Evolutionary conservation across 2,329 filamentous ascomycete species (phyloP).

Genomic region (Microdochium trichocladiopsis): DNA sequence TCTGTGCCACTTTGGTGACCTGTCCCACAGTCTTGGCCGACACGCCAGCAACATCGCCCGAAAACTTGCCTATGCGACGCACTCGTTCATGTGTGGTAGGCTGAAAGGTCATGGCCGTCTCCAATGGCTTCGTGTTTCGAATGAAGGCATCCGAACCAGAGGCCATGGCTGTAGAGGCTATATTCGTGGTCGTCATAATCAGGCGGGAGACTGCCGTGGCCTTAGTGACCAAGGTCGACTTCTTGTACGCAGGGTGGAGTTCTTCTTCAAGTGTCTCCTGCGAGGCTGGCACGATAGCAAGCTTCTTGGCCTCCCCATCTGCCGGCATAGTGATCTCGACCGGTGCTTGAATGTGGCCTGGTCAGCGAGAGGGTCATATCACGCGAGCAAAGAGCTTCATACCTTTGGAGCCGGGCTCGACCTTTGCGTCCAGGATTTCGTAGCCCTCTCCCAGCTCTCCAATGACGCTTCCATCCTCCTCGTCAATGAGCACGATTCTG

Average conservation of each 20-base stretch:
- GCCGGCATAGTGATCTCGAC: constrained; percentile 70
- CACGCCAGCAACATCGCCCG: constrained; percentile 68
- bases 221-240: constrained; percentile 78
- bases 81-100: constrained; percentile 79
- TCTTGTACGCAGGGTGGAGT: constrained; percentile 85
- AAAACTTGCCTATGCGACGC: constrained; percentile 84
- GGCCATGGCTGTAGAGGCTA: constrained; percentile 71
- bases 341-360: constrained; percentile 46
- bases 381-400: constrained; percentile 22
- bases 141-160: constrained; percentile 75
- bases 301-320: constrained; percentile 56
- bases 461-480: constrained; percentile 92
- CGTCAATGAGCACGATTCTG: constrained; percentile 87
- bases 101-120: constrained; percentile 81
- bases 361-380: neutral
- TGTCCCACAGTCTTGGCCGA: constrained; percentile 83
- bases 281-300: constrained; percentile 58
- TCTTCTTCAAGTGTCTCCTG: constrained; percentile 69
- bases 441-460: constrained; percentile 83
- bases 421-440: constrained; percentile 68
- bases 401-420: constrained; percentile 91
- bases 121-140: constrained; percentile 67
- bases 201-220: constrained; percentile 84
- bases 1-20: constrained; percentile 79
- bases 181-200: constrained; percentile 80